phyloP scores from a whole-genome alignment of 1,284 basidiomycete genomes.

The Microbotryomycetes sp. region DNA sequence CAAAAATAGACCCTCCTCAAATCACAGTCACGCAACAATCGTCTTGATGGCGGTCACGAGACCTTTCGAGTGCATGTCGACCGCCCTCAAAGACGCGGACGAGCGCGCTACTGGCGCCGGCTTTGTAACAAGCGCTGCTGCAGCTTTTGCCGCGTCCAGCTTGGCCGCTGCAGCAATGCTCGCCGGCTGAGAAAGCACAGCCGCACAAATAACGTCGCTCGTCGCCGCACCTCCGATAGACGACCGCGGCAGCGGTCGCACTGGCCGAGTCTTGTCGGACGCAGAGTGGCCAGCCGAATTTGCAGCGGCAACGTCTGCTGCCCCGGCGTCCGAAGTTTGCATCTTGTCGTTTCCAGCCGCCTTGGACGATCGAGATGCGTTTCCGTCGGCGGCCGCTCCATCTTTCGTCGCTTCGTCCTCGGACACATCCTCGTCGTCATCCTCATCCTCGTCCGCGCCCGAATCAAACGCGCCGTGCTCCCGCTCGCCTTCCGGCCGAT shows the following conservation, averaged over 20 bases:
- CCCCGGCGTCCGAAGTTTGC: neutral
- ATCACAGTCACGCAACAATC: neutral
- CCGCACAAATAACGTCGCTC: neutral
- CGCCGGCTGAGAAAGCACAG: neutral
- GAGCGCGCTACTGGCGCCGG: neutral
- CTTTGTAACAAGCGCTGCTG: no score
- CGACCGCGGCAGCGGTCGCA: neutral
- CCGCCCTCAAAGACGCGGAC: neutral
- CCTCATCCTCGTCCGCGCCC: conserved; percentile 33
- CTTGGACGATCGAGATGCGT: neutral
- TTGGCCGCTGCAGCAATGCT: neutral
- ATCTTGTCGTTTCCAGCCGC: neutral
- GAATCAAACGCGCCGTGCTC: conserved; percentile 25
- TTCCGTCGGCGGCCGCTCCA: neutral
- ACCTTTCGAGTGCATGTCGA: neutral
- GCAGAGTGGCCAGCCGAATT: no score
- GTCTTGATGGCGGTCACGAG: neutral
- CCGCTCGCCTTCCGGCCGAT: neutral
- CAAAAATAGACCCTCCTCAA: no score
- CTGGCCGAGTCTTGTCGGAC: neutral
- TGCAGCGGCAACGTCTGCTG: neutral
- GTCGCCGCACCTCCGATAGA: neutral
- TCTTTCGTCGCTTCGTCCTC: conserved; percentile 13
- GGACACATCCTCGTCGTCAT: conserved; percentile 1
- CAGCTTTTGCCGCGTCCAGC: neutral